Evolutionary conservation across 306 rosid genomes (phyloP), one percentile per base, ranked within the genome.

Genomic region (Pterocarpus macrocarpus): DNA sequence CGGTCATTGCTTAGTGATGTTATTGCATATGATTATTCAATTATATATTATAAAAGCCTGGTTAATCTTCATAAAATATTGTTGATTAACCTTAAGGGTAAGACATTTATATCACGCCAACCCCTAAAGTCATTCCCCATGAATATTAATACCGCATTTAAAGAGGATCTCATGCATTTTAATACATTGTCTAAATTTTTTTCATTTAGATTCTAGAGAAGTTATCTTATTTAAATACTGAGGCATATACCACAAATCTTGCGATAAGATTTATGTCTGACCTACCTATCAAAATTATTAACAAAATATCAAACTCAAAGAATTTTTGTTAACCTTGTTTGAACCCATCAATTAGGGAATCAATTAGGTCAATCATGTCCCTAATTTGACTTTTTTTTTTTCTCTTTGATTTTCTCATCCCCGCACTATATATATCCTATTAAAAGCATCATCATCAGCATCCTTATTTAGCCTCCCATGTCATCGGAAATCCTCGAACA

Each of bases 41-140:
- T 71, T 52, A 7, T 44, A 10, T 38, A 3, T 6, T 4, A 69
- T 69, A 30, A 41, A 2, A 63, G 3, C 13, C 9, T 63, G 68
- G 9, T 1, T 34, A 34, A 30, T 33, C 47, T 50, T 8, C 33
- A 50, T 50, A 70, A 22, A 41, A 69, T 45, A 28, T 45, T 69
- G 58, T 22, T 44, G 57, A 69, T 69, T 69, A 5, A 12, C 39
- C 72, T 22, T 28, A 45, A 30, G 63, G 47, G 14, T 6, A 13
- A 52, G 63, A 52, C 47, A 35, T 30, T 28, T 74, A 3, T 59
- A 41, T 74, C 79, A 22, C 12, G 44, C 57, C 56, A 74, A 15
- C 76, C 34, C 44, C 44, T 67, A 73, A 7, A 41, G 35, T 39
- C 53, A 66, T 39, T 39, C 33, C 39, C 52, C 32, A n/a, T 41